Evolutionary conservation across 257 asterid species (phyloP).

Genomic region (Rubia yunnanensis): DNA sequence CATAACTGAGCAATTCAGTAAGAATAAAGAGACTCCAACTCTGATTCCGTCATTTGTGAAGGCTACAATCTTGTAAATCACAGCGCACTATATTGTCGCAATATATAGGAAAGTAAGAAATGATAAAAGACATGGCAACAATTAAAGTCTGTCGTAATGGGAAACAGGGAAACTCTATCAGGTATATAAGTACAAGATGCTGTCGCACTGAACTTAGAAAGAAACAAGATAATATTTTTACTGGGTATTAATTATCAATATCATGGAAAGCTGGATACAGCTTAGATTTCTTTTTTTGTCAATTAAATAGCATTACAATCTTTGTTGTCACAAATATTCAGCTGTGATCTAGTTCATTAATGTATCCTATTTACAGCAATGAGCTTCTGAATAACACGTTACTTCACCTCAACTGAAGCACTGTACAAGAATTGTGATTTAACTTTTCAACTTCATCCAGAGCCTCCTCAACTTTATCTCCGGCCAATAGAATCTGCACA

Average conservation of each 20-base stretch:
- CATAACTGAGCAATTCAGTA: neutral
- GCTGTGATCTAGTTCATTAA: neutral
- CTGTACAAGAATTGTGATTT: conserved; percentile 31
- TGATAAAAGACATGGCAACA: neutral
- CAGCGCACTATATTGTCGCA: neutral
- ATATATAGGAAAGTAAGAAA: neutral
- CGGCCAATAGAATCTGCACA: conserved; percentile 66
- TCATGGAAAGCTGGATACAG: neutral
- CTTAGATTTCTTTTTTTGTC: neutral
- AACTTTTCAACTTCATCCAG: conserved; percentile 49
- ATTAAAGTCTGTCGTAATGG: neutral
- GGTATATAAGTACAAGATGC: neutral
- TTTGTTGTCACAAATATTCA: neutral
- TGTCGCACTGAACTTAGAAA: no score
- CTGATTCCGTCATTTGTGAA: neutral
- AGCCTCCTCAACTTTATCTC: conserved; percentile 84
- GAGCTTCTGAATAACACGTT: conserved; percentile 5
- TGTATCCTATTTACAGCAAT: neutral
- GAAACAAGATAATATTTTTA: neutral
- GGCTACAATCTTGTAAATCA: neutral
- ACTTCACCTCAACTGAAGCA: conserved; percentile 53
- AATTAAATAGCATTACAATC: neutral
- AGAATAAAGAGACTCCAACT: neutral
- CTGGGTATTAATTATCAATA: neutral
- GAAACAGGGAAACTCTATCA: neutral